These are phyloP conservation scores for Parachlorella kessleri DNA, from an alignment of 139 green algal species.

Conservation along the genomic window DNA sequence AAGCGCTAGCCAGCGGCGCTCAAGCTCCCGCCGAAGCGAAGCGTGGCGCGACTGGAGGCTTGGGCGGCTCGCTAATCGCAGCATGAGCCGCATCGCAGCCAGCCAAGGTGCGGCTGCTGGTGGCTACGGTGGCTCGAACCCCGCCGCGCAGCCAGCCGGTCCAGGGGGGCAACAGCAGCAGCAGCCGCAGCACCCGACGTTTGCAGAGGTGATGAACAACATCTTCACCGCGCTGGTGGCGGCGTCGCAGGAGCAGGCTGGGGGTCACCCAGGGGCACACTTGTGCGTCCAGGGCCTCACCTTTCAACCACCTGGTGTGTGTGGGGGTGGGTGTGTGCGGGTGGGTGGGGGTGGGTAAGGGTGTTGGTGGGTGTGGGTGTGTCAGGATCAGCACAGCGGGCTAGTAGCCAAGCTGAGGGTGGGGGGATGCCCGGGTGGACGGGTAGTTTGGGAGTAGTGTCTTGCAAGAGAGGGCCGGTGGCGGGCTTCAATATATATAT, in stretches of 20 bases:
- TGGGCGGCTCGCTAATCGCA: background rate
- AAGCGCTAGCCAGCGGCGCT: too few relatives aligned
- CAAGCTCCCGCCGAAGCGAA: constrained; percentile 16
- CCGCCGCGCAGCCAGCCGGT: background rate
- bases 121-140: background rate
- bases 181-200: background rate
- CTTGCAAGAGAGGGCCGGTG: too few relatives aligned
- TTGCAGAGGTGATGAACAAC: constrained; percentile 43
- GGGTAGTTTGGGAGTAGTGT: too few relatives aligned
- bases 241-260: constrained; percentile 8
- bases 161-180: background rate
- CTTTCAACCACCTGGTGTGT: constrained; percentile 9
- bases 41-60: background rate
- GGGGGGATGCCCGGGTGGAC: too few relatives aligned
- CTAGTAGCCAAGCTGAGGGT: too few relatives aligned
- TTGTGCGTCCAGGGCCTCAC: background rate
- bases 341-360: background rate
- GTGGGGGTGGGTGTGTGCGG: too few relatives aligned
- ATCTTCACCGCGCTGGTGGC: constrained; percentile 11
- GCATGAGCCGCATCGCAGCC: constrained; percentile 3
- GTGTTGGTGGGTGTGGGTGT: background rate
- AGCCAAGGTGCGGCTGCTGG: too few relatives aligned
- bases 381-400: background rate
- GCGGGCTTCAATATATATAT: too few relatives aligned
- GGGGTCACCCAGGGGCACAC: constrained; percentile 10